Conservation (phyloP, 805 yeast genomes). For the Maudiozyma bulderi region DNA sequence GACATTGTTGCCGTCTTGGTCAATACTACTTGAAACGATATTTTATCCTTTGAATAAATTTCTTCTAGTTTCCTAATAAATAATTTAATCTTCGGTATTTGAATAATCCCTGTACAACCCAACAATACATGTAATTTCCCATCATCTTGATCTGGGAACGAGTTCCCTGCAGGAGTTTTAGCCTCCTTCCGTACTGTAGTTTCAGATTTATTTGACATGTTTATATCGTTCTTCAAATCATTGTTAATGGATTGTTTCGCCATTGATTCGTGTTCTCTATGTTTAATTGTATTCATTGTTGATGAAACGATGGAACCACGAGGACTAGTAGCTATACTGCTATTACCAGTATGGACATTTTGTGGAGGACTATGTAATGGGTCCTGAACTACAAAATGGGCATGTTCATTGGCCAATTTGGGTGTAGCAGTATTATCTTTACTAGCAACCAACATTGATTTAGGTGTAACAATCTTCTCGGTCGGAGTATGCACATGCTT, state of each 20-base stretch:
- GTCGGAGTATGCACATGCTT: not conserved
- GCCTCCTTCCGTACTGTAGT: not conserved
- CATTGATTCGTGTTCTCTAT: conserved; percentile 6
- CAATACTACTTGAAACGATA: conserved; percentile 76
- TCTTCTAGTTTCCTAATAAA: conserved; percentile 76
- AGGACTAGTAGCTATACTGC: conserved; percentile 10
- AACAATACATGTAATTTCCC: conserved; percentile 77
- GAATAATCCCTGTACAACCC: conserved; percentile 85
- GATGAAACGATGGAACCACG: conserved; percentile 9
- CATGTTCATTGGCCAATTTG: conserved; percentile 44
- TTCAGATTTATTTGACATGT: not conserved
- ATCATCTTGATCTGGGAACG: conserved; percentile 46
- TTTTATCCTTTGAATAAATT: conserved; percentile 61
- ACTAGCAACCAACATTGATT: not conserved
- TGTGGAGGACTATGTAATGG: conserved; percentile 37
- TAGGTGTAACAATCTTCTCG: not conserved
- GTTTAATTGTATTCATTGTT: not conserved
- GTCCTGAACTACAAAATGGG: conserved; percentile 68
- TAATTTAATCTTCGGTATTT: conserved; percentile 67
- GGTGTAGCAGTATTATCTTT: not conserved
- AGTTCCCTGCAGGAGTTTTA: conserved; percentile 9
- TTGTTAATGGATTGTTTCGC: not conserved
- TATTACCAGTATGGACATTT: conserved; percentile 1
- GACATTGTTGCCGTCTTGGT: conserved; percentile 85
- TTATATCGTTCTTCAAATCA: not conserved